A percentile compares a stretch with the other conserved stretches of the same genome.
Conservation (phyloP, 768 basidiomycete genomes). For the Terana coerulea region DNA sequence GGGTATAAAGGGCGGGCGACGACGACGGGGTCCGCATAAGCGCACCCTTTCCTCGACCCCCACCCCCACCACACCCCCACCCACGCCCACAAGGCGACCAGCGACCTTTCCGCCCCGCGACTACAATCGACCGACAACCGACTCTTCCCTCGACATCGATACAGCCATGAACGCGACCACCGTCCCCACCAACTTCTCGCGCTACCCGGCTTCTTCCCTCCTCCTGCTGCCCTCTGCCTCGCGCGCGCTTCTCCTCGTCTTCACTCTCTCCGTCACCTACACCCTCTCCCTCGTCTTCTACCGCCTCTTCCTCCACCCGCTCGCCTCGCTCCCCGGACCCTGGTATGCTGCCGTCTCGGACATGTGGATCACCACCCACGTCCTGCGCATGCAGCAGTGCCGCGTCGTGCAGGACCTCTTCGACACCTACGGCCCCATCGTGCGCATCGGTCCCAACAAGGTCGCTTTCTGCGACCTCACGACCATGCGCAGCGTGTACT, state of each 20-base stretch:
- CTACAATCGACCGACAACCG: slow-evolving; percentile 68
- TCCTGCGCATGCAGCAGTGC: slow-evolving; percentile 72
- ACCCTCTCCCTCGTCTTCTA: slow-evolving; percentile 33
- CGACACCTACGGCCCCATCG: slow-evolving; percentile 71
- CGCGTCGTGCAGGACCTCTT: slow-evolving; percentile 65
- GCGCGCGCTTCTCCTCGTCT: slow-evolving; percentile 16
- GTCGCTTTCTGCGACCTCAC: slow-evolving; percentile 73
- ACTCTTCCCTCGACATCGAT: slow-evolving; percentile 31
- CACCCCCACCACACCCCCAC: slow-evolving; percentile 39
- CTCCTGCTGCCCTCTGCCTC: slow-evolving; percentile 6
- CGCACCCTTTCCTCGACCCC: slow-evolving; percentile 6
- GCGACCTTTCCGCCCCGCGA: slow-evolving; percentile 48
- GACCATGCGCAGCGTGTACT: slow-evolving; percentile 68
- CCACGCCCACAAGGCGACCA: background rate
- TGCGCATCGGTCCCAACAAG: slow-evolving; percentile 77
- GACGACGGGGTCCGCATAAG: slow-evolving; percentile 28
- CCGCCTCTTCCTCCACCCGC: slow-evolving; percentile 59
- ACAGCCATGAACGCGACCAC: slow-evolving; percentile 8
- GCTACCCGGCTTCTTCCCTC: slow-evolving; percentile 7
- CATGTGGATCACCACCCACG: slow-evolving; percentile 70
- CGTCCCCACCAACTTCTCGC: slow-evolving; percentile 1
- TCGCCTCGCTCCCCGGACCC: slow-evolving; percentile 71
- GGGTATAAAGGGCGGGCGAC: slow-evolving; percentile 65
- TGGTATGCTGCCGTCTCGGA: slow-evolving; percentile 78
- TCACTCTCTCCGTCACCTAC: slow-evolving; percentile 30